phyloP scores from a whole-genome alignment of 495 filamentous ascomycete genomes.

The Annulohypoxylon bovei region DNA sequence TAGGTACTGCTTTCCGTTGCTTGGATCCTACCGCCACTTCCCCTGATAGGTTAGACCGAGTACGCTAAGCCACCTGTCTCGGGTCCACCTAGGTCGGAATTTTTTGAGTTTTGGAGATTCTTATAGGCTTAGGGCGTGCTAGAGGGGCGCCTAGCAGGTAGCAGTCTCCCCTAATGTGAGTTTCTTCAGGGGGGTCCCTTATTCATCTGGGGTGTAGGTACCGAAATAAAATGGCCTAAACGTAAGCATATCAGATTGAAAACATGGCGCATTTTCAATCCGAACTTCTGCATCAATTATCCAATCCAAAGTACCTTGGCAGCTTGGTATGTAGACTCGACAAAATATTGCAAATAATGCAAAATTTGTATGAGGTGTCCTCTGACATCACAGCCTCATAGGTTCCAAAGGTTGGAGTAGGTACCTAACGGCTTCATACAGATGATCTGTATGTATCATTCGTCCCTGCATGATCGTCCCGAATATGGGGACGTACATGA shows the following conservation, averaged over 20 bases:
- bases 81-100: neutral
- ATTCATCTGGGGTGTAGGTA: neutral
- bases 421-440: neutral
- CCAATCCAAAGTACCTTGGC: no score
- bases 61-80: conserved; percentile 25
- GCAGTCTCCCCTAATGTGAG: conserved; percentile 4
- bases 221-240: neutral
- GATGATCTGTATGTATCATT: conserved; percentile 8
- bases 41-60: conserved; percentile 10
- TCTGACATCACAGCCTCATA: conserved; percentile 3
- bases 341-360: neutral
- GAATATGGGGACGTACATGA: neutral
- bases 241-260: conserved; percentile 14
- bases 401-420: neutral
- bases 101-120: neutral
- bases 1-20: neutral
- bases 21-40: conserved; percentile 22
- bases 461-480: conserved; percentile 38
- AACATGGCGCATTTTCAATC: neutral
- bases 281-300: neutral
- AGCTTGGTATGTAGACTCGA: neutral
- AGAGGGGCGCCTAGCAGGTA: neutral
- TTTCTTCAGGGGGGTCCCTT: conserved; percentile 5
- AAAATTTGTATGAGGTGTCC: neutral
- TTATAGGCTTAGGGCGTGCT: neutral